Evolutionary conservation across 1,139 yeast species (phyloP).

Genomic region (Scheffersomyces lignicola): DNA sequence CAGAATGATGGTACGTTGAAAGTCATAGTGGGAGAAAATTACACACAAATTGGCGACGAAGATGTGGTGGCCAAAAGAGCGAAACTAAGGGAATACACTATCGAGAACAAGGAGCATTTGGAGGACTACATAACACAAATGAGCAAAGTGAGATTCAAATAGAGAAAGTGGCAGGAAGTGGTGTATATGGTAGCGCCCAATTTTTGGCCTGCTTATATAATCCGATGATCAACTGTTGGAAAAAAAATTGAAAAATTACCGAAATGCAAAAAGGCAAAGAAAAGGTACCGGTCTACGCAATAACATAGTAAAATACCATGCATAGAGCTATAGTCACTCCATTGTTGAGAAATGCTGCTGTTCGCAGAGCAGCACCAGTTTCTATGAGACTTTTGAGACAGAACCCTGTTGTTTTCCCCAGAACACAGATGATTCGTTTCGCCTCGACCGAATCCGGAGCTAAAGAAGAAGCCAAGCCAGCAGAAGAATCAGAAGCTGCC

Average conservation of each 20-base stretch:
- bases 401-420: slow-evolving; percentile 14
- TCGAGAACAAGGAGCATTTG: slow-evolving; percentile 7
- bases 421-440: slow-evolving; percentile 19
- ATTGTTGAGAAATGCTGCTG: slow-evolving; percentile 24
- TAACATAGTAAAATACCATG: slow-evolving; percentile 23
- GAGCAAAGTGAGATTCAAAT: slow-evolving; percentile 2
- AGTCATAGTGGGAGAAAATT: slow-evolving; percentile 7
- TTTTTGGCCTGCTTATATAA: slow-evolving; percentile 1
- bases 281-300: not conserved
- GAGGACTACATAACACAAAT: slow-evolving; percentile 5
- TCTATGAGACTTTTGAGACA: slow-evolving; percentile 19
- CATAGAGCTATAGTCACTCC: slow-evolving; percentile 31
- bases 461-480: slow-evolving; percentile 10
- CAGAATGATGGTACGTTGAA: no score
- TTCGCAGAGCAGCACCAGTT: slow-evolving; percentile 16
- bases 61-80: no score
- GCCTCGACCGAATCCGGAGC: slow-evolving; percentile 22
- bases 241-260: slow-evolving; percentile 4
- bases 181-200: slow-evolving; percentile 2
- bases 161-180: not conserved
- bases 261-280: slow-evolving; percentile 1
- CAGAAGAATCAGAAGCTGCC: slow-evolving; percentile 10
- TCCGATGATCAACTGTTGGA: slow-evolving; percentile 1
- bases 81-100: not conserved
- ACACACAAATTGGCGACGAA: no score